Base-by-base conservation (phyloP, 345 rosid species). In the Dipteronia sinensis region DNA sequence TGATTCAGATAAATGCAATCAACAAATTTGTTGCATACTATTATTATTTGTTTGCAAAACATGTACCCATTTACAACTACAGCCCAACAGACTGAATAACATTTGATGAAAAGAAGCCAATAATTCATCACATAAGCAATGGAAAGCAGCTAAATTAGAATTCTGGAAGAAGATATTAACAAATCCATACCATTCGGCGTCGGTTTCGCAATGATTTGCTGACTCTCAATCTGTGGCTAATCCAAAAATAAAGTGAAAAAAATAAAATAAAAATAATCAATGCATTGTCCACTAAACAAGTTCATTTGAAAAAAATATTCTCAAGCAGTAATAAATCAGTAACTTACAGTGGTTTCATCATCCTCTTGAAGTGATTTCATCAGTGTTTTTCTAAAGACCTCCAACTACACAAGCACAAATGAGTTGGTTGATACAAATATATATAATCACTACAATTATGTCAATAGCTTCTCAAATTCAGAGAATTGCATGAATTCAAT, bases 321-420 rank as follows among this genome's bases (percentile, higher is more conserved):
- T 8, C 13, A 7, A 20, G 5, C 17, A 11, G 44, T 9, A 23
- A 46, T 6, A 20, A 25, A 27, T 10, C 25, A 13, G 53, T 49
- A 73, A 84, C 88, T 77, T 82, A 88, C 94, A 64, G 89, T 82
- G 84, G 83, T 72, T 44, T 93, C 97, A 25, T 89, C 98, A 65
- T 91, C 98, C 79, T 93, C 98, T 80, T 81, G 90, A 71, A 95
- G 97, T 64, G 98, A 95, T 83, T 76, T 92, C 98, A 95, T 86
- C 38, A 95, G 95, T 1, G 97, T 95, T 94, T 84, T 95, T 81
- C 93, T 90, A 69, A 95, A 95, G 51, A 90, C 89, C 79, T 95
- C 98, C 87, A 95, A 87, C 98, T 95, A 84, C 83, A 83, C 31
- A 58, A 19, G 55, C 62, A n/a, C 34, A 61, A n/a, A 61, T 1